Base-by-base conservation (phyloP, 495 filamentous ascomycete species). In the Daldinia caldariorum region DNA sequence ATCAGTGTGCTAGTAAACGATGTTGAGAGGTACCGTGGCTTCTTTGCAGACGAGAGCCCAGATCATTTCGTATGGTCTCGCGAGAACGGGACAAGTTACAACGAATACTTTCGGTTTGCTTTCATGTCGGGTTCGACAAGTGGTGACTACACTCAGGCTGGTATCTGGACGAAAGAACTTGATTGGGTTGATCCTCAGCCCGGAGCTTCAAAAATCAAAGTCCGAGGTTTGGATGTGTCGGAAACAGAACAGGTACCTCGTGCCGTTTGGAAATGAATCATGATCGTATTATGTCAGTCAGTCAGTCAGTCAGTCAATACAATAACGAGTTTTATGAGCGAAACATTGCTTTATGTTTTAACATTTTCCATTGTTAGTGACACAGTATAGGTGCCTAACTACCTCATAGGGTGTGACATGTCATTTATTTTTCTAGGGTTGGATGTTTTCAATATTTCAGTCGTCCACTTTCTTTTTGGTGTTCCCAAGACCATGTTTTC, bases 1-100 rank as follows among this genome's bases (percentile, higher is more conserved):
- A 83, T 98, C 16, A 94, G 92, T 65, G 88, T 97, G 16, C 80
- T 99, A 0, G 90, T 99, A 26, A 97, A 99, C 74, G 95, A 99
- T 67, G 95, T 99, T 0, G 95, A 99, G 78, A 82, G 94, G 63
- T 94, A 88, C 78, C 80, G 89, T 9, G 85, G 85, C 6, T 93
- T 81, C 71, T 84, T 77, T 49, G 69, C 75, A 13, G 80, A 83
- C 67, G 86, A 88, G 59, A 77, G 66, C 34, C 61, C 77, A 1
- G 83, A 79, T 50, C 79, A 78, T 20, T 85, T 80, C 58, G 73
- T 78, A 69, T 92, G 83, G 79, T 78, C 72, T 10, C 79, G 78
- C 63, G 79, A 80, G 50, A 84, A 71, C 13, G 77, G 37, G 35
- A 75, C 72, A 31, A 76, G 74, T 34, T 80, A 70, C 74, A 88